Base-by-base conservation (phyloP, 2,329 filamentous ascomycete genomes). In the Aspergillus tubingensis region DNA sequence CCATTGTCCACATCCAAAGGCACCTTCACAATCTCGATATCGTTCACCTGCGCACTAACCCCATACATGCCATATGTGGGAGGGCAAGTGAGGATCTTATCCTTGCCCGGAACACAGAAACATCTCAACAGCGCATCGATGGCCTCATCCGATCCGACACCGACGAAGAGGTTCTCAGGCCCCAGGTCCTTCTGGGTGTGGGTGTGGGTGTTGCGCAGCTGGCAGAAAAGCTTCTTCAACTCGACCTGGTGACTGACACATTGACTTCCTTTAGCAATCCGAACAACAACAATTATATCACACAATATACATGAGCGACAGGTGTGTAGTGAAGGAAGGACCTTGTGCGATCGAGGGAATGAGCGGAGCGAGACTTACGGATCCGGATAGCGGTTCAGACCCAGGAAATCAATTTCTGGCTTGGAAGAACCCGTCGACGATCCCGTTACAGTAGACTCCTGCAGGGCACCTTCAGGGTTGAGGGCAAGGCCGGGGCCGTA, bases 51-150 rank as follows among this genome's bases (percentile, higher is more conserved):
- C 1, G 95, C 95, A 6, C 91, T 96, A 17, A 99, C 95, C 50
- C 87, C 83, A 81, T 99, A 99, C 95, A 99, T 99, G 79, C 95
- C 95, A 76, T 99, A 99, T 0, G 95, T 99, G 1, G 95, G 95
- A 17, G 95, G 95, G 73, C 94, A 98, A 44, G 92, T 94, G 38
- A 99, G 85, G 73, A 99, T 96, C 73, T 91, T 92, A 79, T 99
- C 95, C 66, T 84, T 84, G 49, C 89, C 91, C 0, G 95, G 95
- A 1, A 87, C 81, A 79, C 95, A 99, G 81, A 99, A 99, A 77
- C 91, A 95, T 56, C 95, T 89, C 61, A 99, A 85, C 43, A 99
- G 85, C 5, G 91, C 92, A 78, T 99, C 95, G 74, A 99, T 96
- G 65, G 92, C 94, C 83, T 99, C 95, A 76, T 99, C 95, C 62